These are phyloP conservation scores for Lumnitzera littorea DNA, from an alignment of 345 rosid species.

Conservation along the genomic window DNA sequence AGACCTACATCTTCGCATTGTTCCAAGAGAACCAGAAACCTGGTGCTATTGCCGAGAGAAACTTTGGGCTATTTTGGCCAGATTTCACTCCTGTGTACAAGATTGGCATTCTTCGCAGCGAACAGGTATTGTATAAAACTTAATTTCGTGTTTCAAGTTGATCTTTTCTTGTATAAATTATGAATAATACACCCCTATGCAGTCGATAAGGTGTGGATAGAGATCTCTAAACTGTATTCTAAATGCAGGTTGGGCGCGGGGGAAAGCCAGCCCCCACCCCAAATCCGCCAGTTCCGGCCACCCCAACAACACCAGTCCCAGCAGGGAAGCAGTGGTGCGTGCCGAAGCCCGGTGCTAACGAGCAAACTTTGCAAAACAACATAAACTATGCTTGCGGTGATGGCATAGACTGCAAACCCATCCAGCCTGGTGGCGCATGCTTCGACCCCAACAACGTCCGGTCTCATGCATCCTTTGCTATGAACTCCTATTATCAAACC, in stretches of 20 bases:
- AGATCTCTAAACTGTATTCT: too few species aligned
- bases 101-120: constrained; percentile 39
- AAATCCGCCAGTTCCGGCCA: neutral
- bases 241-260: neutral
- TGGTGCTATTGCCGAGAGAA: constrained; percentile 54
- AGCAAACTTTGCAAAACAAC: constrained; percentile 42
- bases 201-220: too few species aligned
- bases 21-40: constrained; percentile 79
- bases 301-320: constrained; percentile 5
- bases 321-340: constrained; percentile 51
- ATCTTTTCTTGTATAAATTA: too few species aligned
- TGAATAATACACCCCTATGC: too few species aligned
- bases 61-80: constrained; percentile 71
- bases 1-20: constrained; percentile 65
- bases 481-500: constrained; percentile 59
- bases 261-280: neutral
- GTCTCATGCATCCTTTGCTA: constrained; percentile 54
- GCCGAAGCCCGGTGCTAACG: constrained; percentile 30
- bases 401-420: constrained; percentile 62
- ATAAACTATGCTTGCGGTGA: constrained; percentile 56
- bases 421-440: constrained; percentile 70
- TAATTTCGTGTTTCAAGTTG: neutral
- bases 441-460: constrained; percentile 38
- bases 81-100: constrained; percentile 67
- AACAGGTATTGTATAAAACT: constrained; percentile 15